These are phyloP conservation scores for Pichiaceae sp. DNA, from an alignment of 1,139 yeast genomes.

Conservation along the genomic window DNA sequence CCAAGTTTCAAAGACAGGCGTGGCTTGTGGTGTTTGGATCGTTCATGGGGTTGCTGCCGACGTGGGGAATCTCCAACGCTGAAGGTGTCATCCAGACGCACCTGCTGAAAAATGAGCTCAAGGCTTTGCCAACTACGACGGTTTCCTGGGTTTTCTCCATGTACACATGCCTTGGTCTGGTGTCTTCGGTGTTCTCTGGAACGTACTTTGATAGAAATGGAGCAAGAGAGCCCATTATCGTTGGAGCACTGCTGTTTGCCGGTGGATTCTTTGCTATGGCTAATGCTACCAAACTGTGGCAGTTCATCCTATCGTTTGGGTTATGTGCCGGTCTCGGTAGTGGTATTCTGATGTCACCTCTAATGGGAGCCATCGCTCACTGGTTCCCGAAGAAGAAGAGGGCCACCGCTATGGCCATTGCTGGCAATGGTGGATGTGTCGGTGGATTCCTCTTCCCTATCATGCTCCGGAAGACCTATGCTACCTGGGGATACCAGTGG, in stretches of 20 bases:
- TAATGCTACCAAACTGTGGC: constrained; percentile 42
- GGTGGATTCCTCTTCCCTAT: constrained; percentile 58
- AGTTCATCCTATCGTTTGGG: constrained; percentile 53
- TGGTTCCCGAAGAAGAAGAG: constrained; percentile 48
- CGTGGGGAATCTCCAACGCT: constrained; percentile 54
- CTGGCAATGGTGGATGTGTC: constrained; percentile 53
- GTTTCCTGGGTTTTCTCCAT: constrained; percentile 61
- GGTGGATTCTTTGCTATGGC: constrained; percentile 48
- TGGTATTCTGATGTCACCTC: constrained; percentile 49
- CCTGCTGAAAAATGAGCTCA: constrained; percentile 41
- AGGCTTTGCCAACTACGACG: constrained; percentile 31
- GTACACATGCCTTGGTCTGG: constrained; percentile 44
- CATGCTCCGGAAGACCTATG: constrained; percentile 40
- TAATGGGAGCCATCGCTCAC: constrained; percentile 52
- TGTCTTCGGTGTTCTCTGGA: constrained; percentile 51
- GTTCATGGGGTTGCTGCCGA: constrained; percentile 47
- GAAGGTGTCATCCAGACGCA: constrained; percentile 57
- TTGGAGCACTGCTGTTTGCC: constrained; percentile 37
- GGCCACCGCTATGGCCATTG: constrained; percentile 49
- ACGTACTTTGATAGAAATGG: constrained; percentile 51
- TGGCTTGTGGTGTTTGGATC: constrained; percentile 20
- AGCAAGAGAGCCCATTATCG: constrained; percentile 32
- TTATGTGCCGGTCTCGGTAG: constrained; percentile 49
- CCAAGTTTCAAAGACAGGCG: not conserved
- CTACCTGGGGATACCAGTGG: constrained; percentile 50